Evolutionary conservation across 148 eudicot genomes (phyloP), one percentile per base, ranked within the genome.

Genomic region (Camellia sinensis): DNA sequence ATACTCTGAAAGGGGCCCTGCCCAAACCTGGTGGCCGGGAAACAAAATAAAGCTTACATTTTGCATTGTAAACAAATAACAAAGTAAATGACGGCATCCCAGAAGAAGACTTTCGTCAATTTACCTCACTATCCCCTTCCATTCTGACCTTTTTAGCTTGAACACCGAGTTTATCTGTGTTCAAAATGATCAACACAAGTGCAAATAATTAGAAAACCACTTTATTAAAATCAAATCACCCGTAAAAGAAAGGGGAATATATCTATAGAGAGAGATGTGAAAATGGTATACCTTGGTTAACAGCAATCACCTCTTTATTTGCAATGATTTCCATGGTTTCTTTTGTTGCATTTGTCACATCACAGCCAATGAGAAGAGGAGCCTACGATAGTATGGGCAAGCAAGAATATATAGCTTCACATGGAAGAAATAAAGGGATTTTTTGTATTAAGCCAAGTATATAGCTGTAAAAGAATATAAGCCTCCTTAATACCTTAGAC

Each of bases 321-420:
- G 80, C 70, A 73, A 94, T 72, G 62, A 94, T 87, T 77, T 88
- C 89, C 82, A 83, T 66, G 10, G 89, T 89, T 63, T 87, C 98
- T 72, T 86, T 83, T 0, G 89, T 80, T 44, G 85, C 37, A 40
- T 87, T 84, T 80, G 89, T 89, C 77, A 94, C 91, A 77, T 94
- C 95, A 81, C 91, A 89, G 41, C 98, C 98, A 37, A 94, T 90
- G 61, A 94, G 91, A 71, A 94, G 88, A 5, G 98, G 98, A 54
- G 94, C 96, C 96, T 92, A 81, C 56, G 75, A 46, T 56, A 13
- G 13, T 3, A 53, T 0, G 68, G 12, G 45, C 4, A 41, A 46
- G n/a, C 13, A 22, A 9, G 5, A 3, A 62, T 45, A 19, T 40
- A 1, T 13, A 77, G 66, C 41, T 56, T 50, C 48, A 73, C 3